A percentile compares a stretch with the other conserved stretches of the same genome.
These are phyloP conservation scores for Trametes hirsuta DNA, from an alignment of 1,284 basidiomycete genomes.

Conservation along the genomic window DNA sequence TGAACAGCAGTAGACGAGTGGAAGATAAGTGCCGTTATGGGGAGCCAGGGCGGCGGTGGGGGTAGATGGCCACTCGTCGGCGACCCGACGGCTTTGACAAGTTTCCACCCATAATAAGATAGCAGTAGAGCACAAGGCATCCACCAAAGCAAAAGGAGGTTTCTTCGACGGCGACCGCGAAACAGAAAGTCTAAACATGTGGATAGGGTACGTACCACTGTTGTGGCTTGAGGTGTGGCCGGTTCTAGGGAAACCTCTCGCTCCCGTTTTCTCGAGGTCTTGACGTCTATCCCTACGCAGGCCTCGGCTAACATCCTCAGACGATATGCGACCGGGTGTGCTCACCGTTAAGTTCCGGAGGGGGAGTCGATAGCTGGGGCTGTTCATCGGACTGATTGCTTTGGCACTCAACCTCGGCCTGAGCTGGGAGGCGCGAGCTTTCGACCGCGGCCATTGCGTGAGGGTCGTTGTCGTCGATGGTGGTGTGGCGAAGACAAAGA, in stretches of 20 bases:
- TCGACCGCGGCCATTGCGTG: conserved; percentile 1
- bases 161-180: not conserved
- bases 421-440: not conserved
- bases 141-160: no score
- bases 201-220: conserved; percentile 35
- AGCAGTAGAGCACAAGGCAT: not conserved
- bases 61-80: no score
- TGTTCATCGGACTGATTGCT: conserved; percentile 5
- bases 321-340: not conserved
- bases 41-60: no score
- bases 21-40: no score
- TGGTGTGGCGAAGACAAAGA: not conserved
- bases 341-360: conserved; percentile 19
- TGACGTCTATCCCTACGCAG: conserved; percentile 9
- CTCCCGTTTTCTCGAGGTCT: conserved; percentile 58
- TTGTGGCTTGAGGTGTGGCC: conserved; percentile 50
- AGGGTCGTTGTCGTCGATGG: conserved; percentile 9
- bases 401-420: not conserved
- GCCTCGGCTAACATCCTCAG: not conserved
- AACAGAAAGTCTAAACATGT: conserved; percentile 25
- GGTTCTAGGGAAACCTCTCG: conserved; percentile 76
- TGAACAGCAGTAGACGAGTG: no score
- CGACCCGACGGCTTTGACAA: no score
- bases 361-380: conserved; percentile 17
- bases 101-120: no score